Evolutionary conservation across 2,329 filamentous ascomycete species (phyloP), one percentile per base, ranked within the genome.

Genomic region (Tolypocladium guangdongense): DNA sequence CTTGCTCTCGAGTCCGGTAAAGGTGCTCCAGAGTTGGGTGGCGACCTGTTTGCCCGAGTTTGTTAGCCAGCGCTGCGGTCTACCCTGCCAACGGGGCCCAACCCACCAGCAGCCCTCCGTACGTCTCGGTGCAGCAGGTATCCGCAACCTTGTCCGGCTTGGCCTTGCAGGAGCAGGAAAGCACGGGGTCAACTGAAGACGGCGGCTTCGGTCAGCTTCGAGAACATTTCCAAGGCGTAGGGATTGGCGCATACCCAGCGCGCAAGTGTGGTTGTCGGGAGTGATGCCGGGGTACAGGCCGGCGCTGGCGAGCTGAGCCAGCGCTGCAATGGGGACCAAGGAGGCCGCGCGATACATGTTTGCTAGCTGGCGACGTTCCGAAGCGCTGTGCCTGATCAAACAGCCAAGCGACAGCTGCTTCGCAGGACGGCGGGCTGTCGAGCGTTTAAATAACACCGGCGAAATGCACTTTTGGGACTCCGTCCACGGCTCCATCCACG

Each of bases 11-110:
- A 75, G 71, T 3, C 82, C 82, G 0, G 83, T 86, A 62, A 82
- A 82, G 0, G 79, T 81, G 59, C 76, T 71, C 83, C 83, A 87
- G 65, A 81, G 83, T 58, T 86, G 82, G 0, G 83, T 86, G 53
- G 71, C 71, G 3, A 86, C 70, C 59, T 73, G 37, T 41, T 47
- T 7, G 43, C 27, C 24, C 43, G 4, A 32, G 18, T 14, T 2
- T 47, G 43, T 47, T 18, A 33, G 27, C 16, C n/a, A 20, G 27
- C 43, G 2, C 11, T 18, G 16, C n/a, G 14, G 12, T 45, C 7
- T 5, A 22, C 18, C 38, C 7, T 5, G 18, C 18, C 38, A 11
- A 35, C 32, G 16, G 50, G 7, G 3, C 50, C 3, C n/a, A 22
- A 52, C 51, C 56, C 59, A 73, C 68, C 35, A 86, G 62, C 6